phyloP scores from a whole-genome alignment of 306 rosid species.

The Comarum palustre region DNA sequence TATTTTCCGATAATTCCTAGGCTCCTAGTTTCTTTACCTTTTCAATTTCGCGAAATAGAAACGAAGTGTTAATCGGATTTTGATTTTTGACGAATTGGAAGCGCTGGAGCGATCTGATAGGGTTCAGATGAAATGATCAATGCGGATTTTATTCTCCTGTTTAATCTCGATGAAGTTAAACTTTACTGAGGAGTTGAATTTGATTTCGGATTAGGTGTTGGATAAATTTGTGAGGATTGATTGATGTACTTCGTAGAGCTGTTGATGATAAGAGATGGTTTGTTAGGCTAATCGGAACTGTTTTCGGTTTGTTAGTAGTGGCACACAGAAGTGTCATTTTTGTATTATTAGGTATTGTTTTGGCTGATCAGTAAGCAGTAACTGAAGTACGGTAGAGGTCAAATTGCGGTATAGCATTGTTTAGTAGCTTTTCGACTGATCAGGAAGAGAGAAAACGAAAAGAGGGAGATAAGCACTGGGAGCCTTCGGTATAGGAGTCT shows the following conservation, averaged over 20 bases:
- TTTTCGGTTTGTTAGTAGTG: background rate
- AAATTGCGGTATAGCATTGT: background rate
- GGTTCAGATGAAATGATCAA: slow-evolving; percentile 29
- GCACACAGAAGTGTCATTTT: background rate
- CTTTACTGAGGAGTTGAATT: slow-evolving; percentile 7
- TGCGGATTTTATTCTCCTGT: slow-evolving; percentile 5
- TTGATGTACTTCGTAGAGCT: background rate
- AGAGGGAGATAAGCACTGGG: background rate
- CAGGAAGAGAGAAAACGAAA: background rate
- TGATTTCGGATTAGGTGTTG: slow-evolving; percentile 11
- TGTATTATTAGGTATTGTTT: background rate
- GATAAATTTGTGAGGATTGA: background rate
- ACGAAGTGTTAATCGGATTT: background rate
- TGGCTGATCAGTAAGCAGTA: background rate
- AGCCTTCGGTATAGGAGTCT: background rate
- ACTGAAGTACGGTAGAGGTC: background rate
- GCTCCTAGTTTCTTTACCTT: background rate
- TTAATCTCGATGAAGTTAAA: slow-evolving; percentile 14
- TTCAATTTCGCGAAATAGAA: slow-evolving; percentile 20
- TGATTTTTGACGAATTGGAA: slow-evolving; percentile 10
- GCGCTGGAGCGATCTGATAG: slow-evolving; percentile 39
- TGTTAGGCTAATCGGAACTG: background rate
- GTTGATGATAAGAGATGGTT: background rate
- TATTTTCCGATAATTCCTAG: background rate
- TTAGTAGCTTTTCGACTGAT: background rate